Base-by-base conservation (phyloP, 2,329 filamentous ascomycete genomes). In the Cladosporium oxysporum region DNA sequence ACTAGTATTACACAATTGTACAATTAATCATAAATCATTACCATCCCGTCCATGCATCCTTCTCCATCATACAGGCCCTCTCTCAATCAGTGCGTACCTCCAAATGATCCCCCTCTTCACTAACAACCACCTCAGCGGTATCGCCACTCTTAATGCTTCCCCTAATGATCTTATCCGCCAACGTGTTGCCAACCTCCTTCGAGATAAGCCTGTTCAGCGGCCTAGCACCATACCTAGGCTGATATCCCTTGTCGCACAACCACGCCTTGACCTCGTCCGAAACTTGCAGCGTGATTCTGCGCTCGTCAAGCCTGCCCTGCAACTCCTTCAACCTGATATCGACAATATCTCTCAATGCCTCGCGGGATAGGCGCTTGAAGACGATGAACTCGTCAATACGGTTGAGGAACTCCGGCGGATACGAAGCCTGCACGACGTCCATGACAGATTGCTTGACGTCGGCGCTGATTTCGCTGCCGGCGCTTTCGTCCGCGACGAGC, bases 301-400 rank as follows among this genome's bases (percentile, higher is more conserved):
- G 87, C 73, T 97, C 93, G 69, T 95, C 90, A 1, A 98, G 87
- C 49, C 93, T 88, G 62, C 82, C 81, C 78, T 97, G 93, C 8
- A 98, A 83, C 80, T 98, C 95, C 68, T 84, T 86, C 58, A 98
- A 83, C 35, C 95, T 88, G 69, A 98, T 97, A 74, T 98, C 92
- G 58, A 97, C 93, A 69, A 98, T 98, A 74, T 96, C 93, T 33
- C 92, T 86, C 65, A 98, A 85, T 18, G 94, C 93, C 21, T 84
- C 82, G 33, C 85, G 85, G 0, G 92, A 91, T 2, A 98, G 85
- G 10, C 94, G 87, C 79, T 93, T 94, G 84, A 98, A 98, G 75
- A 98, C 83, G 77, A 98, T 97, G 81, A 98, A 97, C 68, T 96
- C 94, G 78, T 98, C 94, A 69, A 98, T 92, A 23, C 95, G 88